Base-by-base conservation (phyloP, 768 basidiomycete species). In the Clitopilus passeckerianus region DNA sequence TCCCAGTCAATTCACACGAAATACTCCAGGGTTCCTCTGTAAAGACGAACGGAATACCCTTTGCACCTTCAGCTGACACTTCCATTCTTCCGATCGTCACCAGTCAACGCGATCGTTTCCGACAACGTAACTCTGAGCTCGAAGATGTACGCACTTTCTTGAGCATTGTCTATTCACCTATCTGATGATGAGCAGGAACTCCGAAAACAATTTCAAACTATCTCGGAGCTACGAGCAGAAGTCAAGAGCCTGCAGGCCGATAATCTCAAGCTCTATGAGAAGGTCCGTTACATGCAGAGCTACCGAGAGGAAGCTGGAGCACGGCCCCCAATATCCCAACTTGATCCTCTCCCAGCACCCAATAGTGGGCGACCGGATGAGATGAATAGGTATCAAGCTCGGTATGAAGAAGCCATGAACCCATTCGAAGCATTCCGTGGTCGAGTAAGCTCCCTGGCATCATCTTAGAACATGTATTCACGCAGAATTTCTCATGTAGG, bases 51-150 rank as follows among this genome's bases (percentile, higher is more conserved):
- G 58, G 86, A 86, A 84, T 91, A 64, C 84, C 86, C 0, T 90
- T 91, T 67, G 77, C 84, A 5, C 73, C 86, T 34, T 82, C 91
- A 1, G 91, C 90, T 5, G 96, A 98, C 68, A 91, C 90, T 0
- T 95, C 94, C 8, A 98, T 98, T 66, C 74, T 99, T n/a, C 97
- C 96, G 1, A 98, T 99, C 64, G 97, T 98, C 41, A 98, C 97
- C 0, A 91, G 91, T 67, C 97, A 99, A 69, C 82, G 97, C 59
- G 97, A 99, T 69, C 83, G 96, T n/a, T 99, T 98, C 84, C 81
- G 96, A 55, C 93, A 95, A 71, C 86, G 97, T 18, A 98, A 98
- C 69, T 90, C 93, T 18, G 97, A 99, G 68, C 82, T 99, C 15
- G 96, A 99, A 75, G 96, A 98, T 79, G 93, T 91, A 60, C 22